These are phyloP conservation scores for Paecilomyces sp. DNA, from an alignment of 2,329 filamentous ascomycete genomes.

Conservation along the genomic window DNA sequence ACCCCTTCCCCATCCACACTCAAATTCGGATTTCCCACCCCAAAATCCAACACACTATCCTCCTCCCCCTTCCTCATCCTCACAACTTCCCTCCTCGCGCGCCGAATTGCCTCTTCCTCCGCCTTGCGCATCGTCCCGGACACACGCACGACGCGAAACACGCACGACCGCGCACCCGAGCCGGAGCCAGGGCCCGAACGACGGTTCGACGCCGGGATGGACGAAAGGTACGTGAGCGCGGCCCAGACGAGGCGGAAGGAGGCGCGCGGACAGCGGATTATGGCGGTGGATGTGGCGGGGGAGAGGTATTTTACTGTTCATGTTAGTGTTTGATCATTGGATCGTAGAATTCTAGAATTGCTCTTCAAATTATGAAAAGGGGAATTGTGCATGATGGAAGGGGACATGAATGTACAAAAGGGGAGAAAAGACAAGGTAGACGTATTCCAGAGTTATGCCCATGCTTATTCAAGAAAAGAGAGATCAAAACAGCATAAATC, in stretches of 20 bases:
- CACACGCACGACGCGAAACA: conserved; percentile 77
- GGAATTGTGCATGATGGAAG: no score
- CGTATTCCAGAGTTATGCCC: no score
- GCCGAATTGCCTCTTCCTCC: conserved; percentile 79
- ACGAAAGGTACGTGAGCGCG: conserved; percentile 71
- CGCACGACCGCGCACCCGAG: conserved; percentile 47
- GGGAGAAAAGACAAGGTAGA: no score
- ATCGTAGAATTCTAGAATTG: no score
- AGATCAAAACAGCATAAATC: background rate
- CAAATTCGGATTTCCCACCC: conserved; percentile 22
- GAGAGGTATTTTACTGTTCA: conserved; percentile 82
- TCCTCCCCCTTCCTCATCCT: conserved; percentile 52
- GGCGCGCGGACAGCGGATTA: conserved; percentile 72
- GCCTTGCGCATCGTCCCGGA: conserved; percentile 90
- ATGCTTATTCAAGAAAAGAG: no score
- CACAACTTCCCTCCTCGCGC: conserved; percentile 65
- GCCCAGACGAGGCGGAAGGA: conserved; percentile 88
- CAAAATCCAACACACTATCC: conserved; percentile 36
- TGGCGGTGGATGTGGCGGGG: conserved; percentile 86
- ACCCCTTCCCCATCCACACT: conserved; percentile 27
- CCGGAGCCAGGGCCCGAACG: background rate
- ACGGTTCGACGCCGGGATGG: conserved; percentile 43
- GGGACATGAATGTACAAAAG: no score
- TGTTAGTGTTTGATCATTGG: background rate
- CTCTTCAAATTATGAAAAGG: no score